Conservation (phyloP, 208 protist species). For the Trypanosoma lewisi region DNA sequence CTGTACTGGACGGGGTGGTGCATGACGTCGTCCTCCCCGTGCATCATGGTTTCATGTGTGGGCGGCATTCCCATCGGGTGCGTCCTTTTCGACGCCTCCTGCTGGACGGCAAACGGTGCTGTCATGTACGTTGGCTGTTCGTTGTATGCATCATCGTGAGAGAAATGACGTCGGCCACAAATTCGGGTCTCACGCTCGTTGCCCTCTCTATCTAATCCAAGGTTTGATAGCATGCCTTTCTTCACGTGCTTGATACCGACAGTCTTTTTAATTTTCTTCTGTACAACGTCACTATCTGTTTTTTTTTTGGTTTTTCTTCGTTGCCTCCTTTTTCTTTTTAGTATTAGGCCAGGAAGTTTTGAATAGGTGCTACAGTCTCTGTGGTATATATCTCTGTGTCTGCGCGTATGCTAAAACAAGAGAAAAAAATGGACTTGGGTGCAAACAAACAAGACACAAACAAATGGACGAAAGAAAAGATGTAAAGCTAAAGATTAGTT, state of each 20-base stretch:
- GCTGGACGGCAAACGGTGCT: slow-evolving; percentile 22
- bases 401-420: no score
- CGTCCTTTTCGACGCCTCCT: slow-evolving; percentile 1
- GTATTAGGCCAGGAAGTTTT: no score
- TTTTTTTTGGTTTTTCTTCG: no score
- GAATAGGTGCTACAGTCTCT: no score
- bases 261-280: no score
- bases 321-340: no score
- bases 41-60: slow-evolving; percentile 9
- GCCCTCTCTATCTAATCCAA: slow-evolving; percentile 52
- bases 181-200: slow-evolving; percentile 34
- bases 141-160: slow-evolving; percentile 36
- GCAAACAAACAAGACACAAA: no score
- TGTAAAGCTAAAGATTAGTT: no score
- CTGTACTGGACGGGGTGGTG: slow-evolving; percentile 27
- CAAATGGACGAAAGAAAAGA: no score
- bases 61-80: not conserved
- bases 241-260: not conserved
- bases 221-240: slow-evolving; percentile 26
- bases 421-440: no score
- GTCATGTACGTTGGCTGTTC: slow-evolving; percentile 26
- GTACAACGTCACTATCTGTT: no score
- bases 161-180: slow-evolving; percentile 54
- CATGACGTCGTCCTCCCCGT: slow-evolving; percentile 14
- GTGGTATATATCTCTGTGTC: no score